A percentile compares a stretch with the other conserved stretches of the same genome.
Evolutionary conservation across 2,329 filamentous ascomycete species (phyloP).

Genomic region (Teratosphaeria pseudoeucalypti): DNA sequence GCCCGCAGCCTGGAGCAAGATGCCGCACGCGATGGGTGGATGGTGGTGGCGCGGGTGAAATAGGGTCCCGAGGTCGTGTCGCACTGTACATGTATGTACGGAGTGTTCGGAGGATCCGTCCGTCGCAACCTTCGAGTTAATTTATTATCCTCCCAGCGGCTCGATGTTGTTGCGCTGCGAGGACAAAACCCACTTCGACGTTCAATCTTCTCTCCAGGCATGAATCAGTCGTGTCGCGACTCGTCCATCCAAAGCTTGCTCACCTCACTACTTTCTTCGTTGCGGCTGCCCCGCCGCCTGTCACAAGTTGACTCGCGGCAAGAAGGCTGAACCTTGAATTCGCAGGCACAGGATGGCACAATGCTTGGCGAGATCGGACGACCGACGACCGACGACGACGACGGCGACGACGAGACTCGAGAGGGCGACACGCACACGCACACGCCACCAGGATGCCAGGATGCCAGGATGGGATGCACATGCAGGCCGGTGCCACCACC

Average conservation of each 20-base stretch:
- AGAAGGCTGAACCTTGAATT: background rate
- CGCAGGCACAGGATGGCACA: background rate
- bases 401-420: too few relatives aligned
- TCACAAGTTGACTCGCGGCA: background rate
- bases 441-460: too few relatives aligned
- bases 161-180: too few relatives aligned
- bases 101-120: background rate
- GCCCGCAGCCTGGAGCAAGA: background rate
- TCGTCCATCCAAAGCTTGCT: background rate
- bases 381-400: background rate
- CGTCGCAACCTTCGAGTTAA: background rate
- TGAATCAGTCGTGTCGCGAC: background rate
- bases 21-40: background rate
- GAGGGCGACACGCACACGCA: too few relatives aligned
- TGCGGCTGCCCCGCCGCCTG: background rate
- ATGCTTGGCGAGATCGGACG: background rate
- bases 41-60: background rate
- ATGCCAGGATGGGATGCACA: background rate
- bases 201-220: background rate
- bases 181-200: background rate
- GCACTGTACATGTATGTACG: background rate
- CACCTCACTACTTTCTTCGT: too few relatives aligned
- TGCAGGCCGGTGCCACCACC: background rate
- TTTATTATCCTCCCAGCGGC: too few relatives aligned
- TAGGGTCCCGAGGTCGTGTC: background rate